Base-by-base conservation (phyloP, 2,329 filamentous ascomycete genomes). In the Blastomyces emzantsi region DNA sequence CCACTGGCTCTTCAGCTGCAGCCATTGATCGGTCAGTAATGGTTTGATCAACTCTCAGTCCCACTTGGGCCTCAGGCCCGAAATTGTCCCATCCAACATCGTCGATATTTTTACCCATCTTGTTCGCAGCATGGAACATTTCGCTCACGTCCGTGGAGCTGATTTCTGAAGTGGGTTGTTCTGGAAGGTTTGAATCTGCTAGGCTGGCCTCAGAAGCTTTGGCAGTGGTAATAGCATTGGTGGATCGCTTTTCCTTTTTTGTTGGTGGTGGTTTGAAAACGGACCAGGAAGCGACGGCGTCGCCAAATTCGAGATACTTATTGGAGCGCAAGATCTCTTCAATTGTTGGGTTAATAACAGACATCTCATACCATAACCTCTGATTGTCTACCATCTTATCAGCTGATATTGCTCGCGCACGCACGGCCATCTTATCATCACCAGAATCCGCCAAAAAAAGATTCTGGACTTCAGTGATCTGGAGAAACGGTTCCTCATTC, bases 381-480 rank as follows among this genome's bases (percentile, higher is more conserved):
- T 71, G 72, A 3, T 67, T 67, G 7, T 67, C 65, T n/a, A 72
- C 66, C 73, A 77, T 74, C 3, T 74, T 69, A 3, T 68, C 61
- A 5, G 68, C 54, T 15, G 63, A 51, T 2, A 62, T 62, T 30
- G 71, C 72, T 19, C 70, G 70, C 13, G 72, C 73, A 45, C 71
- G 71, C 39, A 75, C 66, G 2, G 70, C 65, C 17, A 66, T 65
- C 15, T 66, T 65, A 51, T 74, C 71, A 0, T 65, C 55, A 1
- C 64, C 51, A 45, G 67, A 43, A 67, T 7, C 2, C 62, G 11
- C 68, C 70, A 49, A 72, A 67, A 1, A 72, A 51, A 79, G 69
- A 36, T 74, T 72, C 63, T 79, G 77, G 6, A 73, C 68, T 64
- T 79, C 77, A 1, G 68, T 75, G 15, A 78, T 66, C 64, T 77